These are phyloP conservation scores for Cucumis cinereus DNA, from an alignment of 306 rosid genomes.

Conservation along the genomic window DNA sequence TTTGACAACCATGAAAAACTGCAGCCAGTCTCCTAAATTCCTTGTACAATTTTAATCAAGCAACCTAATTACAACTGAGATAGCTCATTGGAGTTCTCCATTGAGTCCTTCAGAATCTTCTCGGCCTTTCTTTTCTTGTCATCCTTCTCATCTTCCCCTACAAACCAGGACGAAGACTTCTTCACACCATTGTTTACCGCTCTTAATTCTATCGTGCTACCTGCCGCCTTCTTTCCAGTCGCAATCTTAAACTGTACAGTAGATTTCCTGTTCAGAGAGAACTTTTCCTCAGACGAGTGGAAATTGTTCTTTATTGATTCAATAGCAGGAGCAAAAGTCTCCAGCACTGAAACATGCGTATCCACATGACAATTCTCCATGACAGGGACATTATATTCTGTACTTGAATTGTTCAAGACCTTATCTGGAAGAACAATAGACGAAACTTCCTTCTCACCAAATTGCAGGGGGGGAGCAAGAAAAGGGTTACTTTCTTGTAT, in stretches of 20 bases:
- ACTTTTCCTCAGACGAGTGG: slow-evolving; percentile 27
- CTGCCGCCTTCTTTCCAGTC: slow-evolving; percentile 34
- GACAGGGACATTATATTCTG: slow-evolving; percentile 23
- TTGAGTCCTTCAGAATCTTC: slow-evolving; percentile 66
- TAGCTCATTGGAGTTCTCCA: slow-evolving; percentile 55
- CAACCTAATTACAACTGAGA: slow-evolving; percentile 63
- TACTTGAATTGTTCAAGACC: slow-evolving; percentile 22
- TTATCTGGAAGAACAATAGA: slow-evolving; percentile 43
- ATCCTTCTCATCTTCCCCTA: slow-evolving; percentile 47
- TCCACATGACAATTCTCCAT: slow-evolving; percentile 26
- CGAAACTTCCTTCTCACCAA: slow-evolving; percentile 65
- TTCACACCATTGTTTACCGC: slow-evolving; percentile 28
- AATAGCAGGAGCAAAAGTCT: slow-evolving; percentile 71
- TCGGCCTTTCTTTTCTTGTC: slow-evolving; percentile 69
- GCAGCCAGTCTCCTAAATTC: slow-evolving; percentile 50
- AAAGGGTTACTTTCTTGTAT: slow-evolving; percentile 55
- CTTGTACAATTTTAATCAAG: slow-evolving; percentile 47
- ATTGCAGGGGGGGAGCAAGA: slow-evolving; percentile 53
- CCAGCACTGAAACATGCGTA: slow-evolving; percentile 41
- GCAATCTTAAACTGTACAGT: slow-evolving; percentile 66
- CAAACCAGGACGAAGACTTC: slow-evolving; percentile 34
- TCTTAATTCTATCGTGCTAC: slow-evolving; percentile 27
- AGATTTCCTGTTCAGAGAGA: slow-evolving; percentile 32
- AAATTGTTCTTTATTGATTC: slow-evolving; percentile 42
- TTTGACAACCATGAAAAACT: slow-evolving; percentile 39